These are phyloP conservation scores for Acanthamoeba sp. DNA, from an alignment of 208 protist species.

Conservation along the genomic window DNA sequence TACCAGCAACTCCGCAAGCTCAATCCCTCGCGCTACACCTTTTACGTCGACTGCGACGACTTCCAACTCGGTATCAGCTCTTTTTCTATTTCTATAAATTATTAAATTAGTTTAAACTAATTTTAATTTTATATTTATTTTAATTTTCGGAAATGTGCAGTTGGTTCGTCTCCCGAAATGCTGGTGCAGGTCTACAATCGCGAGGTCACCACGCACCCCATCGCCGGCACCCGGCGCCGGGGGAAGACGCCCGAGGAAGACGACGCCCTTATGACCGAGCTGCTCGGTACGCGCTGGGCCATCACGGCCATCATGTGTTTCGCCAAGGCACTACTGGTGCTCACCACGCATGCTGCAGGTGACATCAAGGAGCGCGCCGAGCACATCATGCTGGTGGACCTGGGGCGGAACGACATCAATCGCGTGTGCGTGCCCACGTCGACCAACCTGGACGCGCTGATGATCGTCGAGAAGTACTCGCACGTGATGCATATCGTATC, in stretches of 20 bases:
- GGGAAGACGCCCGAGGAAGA: conserved; percentile 84
- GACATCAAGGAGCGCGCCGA: conserved; percentile 86
- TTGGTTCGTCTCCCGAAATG: conserved; percentile 86
- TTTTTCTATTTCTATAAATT: background rate
- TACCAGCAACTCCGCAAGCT: conserved; percentile 84
- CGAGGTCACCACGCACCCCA: conserved; percentile 83
- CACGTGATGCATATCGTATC: conserved; percentile 89
- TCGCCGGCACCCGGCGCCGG: conserved; percentile 85
- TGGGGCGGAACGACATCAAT: conserved; percentile 86
- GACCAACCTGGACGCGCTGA: conserved; percentile 77
- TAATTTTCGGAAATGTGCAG: background rate
- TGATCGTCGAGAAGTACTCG: conserved; percentile 84
- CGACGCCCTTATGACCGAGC: conserved; percentile 42
- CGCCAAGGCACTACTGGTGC: background rate
- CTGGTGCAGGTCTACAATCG: conserved; percentile 78
- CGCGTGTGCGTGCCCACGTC: conserved; percentile 75
- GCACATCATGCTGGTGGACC: conserved; percentile 88
- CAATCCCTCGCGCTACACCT: conserved; percentile 88
- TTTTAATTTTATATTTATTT: background rate
- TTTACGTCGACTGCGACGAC: conserved; percentile 82
- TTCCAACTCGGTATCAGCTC: conserved; percentile 59
- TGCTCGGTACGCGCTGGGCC: background rate
- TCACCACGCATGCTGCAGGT: background rate
- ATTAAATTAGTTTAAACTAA: background rate
- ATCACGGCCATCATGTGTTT: background rate